Percentiles rank a stretch among this genome's conserved stretches.
phyloP scores from a whole-genome alignment of 2,329 filamentous ascomycete species.

The Xylaria sp. region DNA sequence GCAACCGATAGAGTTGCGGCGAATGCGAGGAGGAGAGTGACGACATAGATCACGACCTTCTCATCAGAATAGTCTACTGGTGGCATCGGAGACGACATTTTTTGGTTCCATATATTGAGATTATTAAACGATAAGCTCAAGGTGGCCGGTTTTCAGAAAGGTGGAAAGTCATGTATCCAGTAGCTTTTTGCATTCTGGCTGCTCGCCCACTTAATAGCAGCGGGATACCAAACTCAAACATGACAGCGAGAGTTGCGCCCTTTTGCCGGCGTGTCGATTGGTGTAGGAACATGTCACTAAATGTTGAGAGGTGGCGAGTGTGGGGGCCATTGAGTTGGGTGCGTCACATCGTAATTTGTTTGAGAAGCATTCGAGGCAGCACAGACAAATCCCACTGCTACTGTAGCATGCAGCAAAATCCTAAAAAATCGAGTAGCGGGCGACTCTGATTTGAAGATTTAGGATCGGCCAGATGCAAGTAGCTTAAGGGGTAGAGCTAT shows the following conservation, averaged over 20 bases:
- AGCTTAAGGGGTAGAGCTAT: background rate
- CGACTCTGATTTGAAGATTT: background rate
- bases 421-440: background rate
- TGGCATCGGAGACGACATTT: background rate
- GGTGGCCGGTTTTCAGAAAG: background rate
- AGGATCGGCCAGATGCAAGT: background rate
- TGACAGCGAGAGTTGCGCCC: background rate
- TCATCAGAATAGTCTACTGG: background rate
- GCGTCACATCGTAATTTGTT: background rate
- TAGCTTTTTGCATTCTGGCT: background rate
- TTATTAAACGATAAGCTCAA: background rate
- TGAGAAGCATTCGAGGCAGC: background rate
- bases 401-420: background rate
- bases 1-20: background rate
- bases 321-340: background rate
- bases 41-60: background rate
- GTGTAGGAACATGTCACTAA: background rate
- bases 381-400: background rate
- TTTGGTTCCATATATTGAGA: background rate
- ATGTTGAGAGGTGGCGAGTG: background rate
- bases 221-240: background rate
- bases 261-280: background rate
- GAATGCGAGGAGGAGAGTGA: background rate
- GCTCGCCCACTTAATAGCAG: background rate
- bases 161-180: background rate